Evolutionary conservation across 371 early-diverging fungal genomes (phyloP), one percentile per base, ranked within the genome.

Genomic region (Mucor circinelloides): DNA sequence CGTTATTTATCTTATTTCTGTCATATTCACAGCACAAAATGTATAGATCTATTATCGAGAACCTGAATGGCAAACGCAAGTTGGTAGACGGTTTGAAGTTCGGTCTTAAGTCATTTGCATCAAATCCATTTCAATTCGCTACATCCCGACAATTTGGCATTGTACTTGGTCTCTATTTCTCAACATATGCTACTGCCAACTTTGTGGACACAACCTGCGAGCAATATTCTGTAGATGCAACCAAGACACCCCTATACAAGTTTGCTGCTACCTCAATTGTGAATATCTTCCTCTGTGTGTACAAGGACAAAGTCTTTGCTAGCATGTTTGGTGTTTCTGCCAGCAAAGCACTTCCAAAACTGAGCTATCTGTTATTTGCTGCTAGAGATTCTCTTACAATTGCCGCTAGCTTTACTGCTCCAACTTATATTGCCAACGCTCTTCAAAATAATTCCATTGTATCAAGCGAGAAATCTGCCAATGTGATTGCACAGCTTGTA

Each of bases 351-450:
- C 73, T 90, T 12, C 90, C 90, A 0, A 58, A 72, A 10, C 42
- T 77, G 13, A 76, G 83, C 19, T 89, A 87, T 67, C 63, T 79
- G 5, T 67, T 87, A 4, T 92, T 87, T 70, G 84, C 84, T 6
- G 57, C 79, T 15, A 76, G 92, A 28, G 92, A 92, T 69, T 72
- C 86, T 3, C 44, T 90, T 27, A 90, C 92, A 0, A 81, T 92
- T 40, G 84, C 79, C 10, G 89, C 90, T 8, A 85, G 85, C 40
- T 92, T 92, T 77, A 91, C 79, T 71, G 83, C 90, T 13, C 91
- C 92, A 7, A 64, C 74, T 19, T 56, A 67, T 38, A 34, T 88
- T 25, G 65, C 85, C 0, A 17, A 32, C 12, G 63, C 66, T 30
- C 64, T 86, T 6, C 75, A 79, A 23, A 27, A 63, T 12, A 30